Evolutionary conservation across 768 basidiomycete species (phyloP), one percentile per base, ranked within the genome.

Genomic region (Boletus patriciae): DNA sequence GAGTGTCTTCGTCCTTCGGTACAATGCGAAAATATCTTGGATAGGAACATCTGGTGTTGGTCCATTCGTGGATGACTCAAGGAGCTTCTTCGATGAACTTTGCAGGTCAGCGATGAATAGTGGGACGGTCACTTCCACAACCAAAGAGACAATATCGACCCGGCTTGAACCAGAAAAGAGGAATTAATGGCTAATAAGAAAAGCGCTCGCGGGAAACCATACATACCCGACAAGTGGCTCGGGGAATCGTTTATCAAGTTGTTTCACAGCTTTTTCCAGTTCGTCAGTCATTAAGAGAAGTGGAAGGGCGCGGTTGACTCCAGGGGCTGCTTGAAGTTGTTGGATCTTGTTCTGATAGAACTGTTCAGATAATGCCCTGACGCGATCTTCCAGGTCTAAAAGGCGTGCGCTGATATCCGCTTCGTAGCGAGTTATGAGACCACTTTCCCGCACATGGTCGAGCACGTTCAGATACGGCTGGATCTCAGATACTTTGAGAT

Each of bases 21-120:
- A 98, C 15, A 98, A 75, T 2, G 87, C 81, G 63, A 97, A 95
- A 27, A 95, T 85, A 68, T 98, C 94, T 62, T 92, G 88, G 46
- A 95, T 93, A 1, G 88, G 90, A 3, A 94, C 83, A 59, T 91
- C 90, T 6, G 92, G 92, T 9, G 88, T 91, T 2, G 92, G 90
- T 4, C 88, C 89, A 65, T 90, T 92, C 84, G 85, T 87, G 9
- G 90, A 92, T 12, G 88, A 87, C 66, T 92, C 90, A 57, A 90
- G 84, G 6, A 94, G 73, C 29, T 84, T 83, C 70, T 88, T 87
- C 65, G 87, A 85, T 11, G 86, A 85, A 41, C 75, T 77, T 59
- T 88, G 82, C 25, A 94, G 63, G 34, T 92, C 92, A 25, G 73
- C 71, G 9, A 92, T 66, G 63, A 86, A 82, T 54, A 83, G 75